Base-by-base conservation (phyloP, 352 stramenopile genomes). In the Aphanomyces astaci region DNA sequence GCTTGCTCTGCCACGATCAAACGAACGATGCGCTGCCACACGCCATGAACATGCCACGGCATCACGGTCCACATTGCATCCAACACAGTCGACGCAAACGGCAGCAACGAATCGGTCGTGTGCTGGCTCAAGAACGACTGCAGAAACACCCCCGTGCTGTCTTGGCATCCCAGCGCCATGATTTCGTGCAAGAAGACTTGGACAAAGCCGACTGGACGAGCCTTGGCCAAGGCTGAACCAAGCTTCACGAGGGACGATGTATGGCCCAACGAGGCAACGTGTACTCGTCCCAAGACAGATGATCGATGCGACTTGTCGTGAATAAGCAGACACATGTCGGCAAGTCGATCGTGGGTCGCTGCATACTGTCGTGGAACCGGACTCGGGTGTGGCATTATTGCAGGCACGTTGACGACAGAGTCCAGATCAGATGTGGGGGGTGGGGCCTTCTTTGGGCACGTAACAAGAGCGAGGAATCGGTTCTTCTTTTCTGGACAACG, bases 1-100 rank as follows among this genome's bases (percentile, higher is more conserved):
- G 62, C 24, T 25, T 68, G 39, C 17, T 68, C 62, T 7, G 9
- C 2, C 11, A 68, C 10, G 19, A 68, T 48, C 13, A 68, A 28
- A n/a, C 49, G 62, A 4, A 68, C 3, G 2, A 68, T 40, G 22
- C 24, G 43, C 15, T 45, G 30, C 51, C 51, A 59, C 19, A 59
- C 51, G n/a, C 51, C 27, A n/a, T 30, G 51, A 2, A 59, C 22
- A 59, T 59, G 51, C 51, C 51, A 59, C 17, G 51, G 51, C 22
- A 59, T 22, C 5, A 59, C 5, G 3, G 7, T 22, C 51, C 51
- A 59, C 7, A 59, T 59, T 36, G 51, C 32, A 40, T 59, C 51
- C 51, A 59, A 36, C 17, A 59, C 19, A 1, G n/a, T 32, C 11
- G 51, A 22, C 17, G 51, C 7, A 59, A 59, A 59, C 4, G 51